Percentiles rank a stretch among this genome's conserved stretches.
Evolutionary conservation across 2,329 filamentous ascomycete genomes (phyloP).

Genomic region (Aspergillus hiratsukae): DNA sequence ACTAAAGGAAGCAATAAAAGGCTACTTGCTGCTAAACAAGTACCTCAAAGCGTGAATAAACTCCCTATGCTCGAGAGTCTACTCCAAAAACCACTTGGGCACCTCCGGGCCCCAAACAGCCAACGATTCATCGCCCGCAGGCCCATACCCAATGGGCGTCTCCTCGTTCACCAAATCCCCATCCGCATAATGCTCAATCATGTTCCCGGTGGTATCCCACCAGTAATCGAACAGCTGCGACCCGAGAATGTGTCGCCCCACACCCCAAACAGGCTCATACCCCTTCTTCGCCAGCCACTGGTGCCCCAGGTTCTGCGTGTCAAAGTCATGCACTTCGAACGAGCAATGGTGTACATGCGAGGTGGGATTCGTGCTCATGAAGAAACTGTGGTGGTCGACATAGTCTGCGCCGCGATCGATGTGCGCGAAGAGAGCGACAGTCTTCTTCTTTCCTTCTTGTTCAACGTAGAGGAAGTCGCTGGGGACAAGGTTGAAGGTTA

Average conservation of each 20-base stretch:
- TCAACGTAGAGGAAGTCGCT: conserved; percentile 28
- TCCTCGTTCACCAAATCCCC: conserved; percentile 13
- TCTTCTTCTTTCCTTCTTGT: conserved; percentile 14
- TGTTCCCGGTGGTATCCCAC: conserved; percentile 12
- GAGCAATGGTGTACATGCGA: conserved; percentile 47
- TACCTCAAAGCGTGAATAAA: too few species aligned
- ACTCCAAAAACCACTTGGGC: conserved; percentile 30
- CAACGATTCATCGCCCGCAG: conserved; percentile 29
- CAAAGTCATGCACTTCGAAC: conserved; percentile 52
- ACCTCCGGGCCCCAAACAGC: conserved; percentile 36
- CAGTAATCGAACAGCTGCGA: conserved; percentile 18
- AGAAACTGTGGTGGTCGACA: conserved; percentile 53
- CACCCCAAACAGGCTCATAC: conserved; percentile 25
- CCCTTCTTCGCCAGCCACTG: conserved; percentile 46
- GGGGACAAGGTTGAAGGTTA: conserved; percentile 27
- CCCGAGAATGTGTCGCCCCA: conserved; percentile 14
- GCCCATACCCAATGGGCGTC: conserved; percentile 30
- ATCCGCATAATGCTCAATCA: conserved; percentile 17
- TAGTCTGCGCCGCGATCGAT: conserved; percentile 46
- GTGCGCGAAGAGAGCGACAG: conserved; percentile 45
- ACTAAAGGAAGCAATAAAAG: too few species aligned
- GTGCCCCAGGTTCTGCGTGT: conserved; percentile 50
- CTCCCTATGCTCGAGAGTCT: background rate
- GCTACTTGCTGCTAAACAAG: too few species aligned
- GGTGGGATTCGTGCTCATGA: conserved; percentile 35